Conservation (phyloP, 179 eudicot species). For the Amaranthus tricolor region DNA sequence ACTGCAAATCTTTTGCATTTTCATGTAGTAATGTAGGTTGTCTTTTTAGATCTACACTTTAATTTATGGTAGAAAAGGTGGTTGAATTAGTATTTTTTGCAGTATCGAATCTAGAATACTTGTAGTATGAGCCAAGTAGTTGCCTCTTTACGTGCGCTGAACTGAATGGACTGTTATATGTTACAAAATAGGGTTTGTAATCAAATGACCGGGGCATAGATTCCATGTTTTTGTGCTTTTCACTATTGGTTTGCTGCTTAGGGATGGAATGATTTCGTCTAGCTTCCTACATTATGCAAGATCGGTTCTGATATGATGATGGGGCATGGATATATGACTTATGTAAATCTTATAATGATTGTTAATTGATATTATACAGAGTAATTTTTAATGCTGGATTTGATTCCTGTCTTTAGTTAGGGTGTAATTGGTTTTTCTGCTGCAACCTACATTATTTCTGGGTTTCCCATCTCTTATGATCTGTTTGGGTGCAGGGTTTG, state of each 20-base stretch:
- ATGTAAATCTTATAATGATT: background rate
- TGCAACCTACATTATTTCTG: background rate
- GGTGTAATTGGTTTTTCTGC: background rate
- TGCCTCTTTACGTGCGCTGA: no score
- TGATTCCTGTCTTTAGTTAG: background rate
- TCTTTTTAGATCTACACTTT: slow-evolving; percentile 2
- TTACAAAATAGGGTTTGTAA: no score
- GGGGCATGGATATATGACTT: background rate
- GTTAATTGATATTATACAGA: no score
- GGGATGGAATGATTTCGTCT: background rate
- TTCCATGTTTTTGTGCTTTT: background rate
- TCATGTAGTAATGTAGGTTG: no score
- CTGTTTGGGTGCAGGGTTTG: slow-evolving; percentile 39
- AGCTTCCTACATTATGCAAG: background rate
- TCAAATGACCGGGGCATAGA: no score
- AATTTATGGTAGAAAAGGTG: background rate
- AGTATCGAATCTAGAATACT: no score
- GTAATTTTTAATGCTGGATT: background rate
- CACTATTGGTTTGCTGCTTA: background rate
- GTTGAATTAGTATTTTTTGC: background rate
- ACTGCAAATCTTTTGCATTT: no score
- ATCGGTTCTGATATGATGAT: background rate
- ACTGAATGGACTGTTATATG: no score
- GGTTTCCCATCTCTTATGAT: background rate
- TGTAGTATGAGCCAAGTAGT: no score